Evolutionary conservation across 306 rosid species (phyloP).

Genomic region (Cercis canadensis): DNA sequence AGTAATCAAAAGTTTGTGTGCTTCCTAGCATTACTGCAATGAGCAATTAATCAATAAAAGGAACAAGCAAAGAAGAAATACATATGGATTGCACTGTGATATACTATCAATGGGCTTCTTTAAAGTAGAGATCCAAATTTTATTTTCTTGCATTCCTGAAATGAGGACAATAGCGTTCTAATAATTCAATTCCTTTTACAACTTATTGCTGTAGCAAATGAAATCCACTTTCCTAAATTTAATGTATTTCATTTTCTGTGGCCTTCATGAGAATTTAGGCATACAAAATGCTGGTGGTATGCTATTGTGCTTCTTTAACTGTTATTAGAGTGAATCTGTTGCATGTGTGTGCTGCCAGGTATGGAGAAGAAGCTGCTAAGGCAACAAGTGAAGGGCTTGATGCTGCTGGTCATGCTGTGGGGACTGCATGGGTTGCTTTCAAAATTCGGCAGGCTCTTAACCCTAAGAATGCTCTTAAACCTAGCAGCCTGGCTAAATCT

Average conservation of each 20-base stretch:
- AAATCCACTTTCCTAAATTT: conserved; percentile 8
- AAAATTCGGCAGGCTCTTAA: conserved; percentile 83
- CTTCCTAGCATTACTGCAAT: conserved; percentile 10
- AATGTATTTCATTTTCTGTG: neutral
- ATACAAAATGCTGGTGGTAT: neutral
- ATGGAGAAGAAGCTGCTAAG: conserved; percentile 87
- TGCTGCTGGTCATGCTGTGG: conserved; percentile 93
- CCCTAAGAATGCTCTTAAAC: conserved; percentile 76
- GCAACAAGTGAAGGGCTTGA: conserved; percentile 80
- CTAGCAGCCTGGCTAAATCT: conserved; percentile 72
- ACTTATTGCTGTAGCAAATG: neutral
- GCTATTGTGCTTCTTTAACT: conserved; percentile 23
- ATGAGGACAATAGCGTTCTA: neutral
- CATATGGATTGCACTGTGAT: conserved; percentile 7
- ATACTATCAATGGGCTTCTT: neutral
- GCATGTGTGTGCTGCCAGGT: conserved; percentile 60
- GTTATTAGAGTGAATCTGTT: conserved; percentile 30
- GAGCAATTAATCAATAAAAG: neutral
- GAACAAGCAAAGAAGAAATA: conserved; percentile 3
- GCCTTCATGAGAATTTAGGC: conserved; percentile 23
- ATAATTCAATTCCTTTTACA: neutral
- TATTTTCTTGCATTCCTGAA: conserved; percentile 17
- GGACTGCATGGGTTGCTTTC: conserved; percentile 85
- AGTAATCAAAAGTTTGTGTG: conserved; percentile 1
- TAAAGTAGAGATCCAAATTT: neutral